Evolutionary conservation across 1,284 basidiomycete species (phyloP).

Genomic region (Porogramme epimiltina): DNA sequence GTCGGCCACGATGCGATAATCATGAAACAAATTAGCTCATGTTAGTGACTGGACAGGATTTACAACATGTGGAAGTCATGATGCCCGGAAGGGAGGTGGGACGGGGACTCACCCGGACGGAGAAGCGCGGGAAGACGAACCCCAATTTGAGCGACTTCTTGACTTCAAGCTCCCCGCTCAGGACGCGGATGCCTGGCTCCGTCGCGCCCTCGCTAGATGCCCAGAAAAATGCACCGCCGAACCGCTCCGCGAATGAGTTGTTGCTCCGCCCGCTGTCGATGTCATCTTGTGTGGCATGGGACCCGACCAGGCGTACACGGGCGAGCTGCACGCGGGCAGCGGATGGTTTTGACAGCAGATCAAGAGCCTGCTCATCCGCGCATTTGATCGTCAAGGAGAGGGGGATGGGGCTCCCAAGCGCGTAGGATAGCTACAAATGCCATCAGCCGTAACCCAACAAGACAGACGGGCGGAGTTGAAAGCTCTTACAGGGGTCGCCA

Average conservation of each 20-base stretch:
- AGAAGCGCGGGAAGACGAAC: slow-evolving; percentile 55
- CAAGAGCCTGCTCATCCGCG: slow-evolving; percentile 49
- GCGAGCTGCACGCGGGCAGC: slow-evolving; percentile 35
- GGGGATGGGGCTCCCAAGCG: slow-evolving; percentile 51
- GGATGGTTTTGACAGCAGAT: slow-evolving; percentile 45
- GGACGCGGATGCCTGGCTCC: slow-evolving; percentile 33
- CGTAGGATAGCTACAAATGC: slow-evolving; percentile 44
- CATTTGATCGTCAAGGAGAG: slow-evolving; percentile 46
- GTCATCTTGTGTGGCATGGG: slow-evolving; percentile 43
- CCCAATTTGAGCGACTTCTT: slow-evolving; percentile 48
- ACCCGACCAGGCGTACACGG: slow-evolving; percentile 45
- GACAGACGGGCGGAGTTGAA: neutral
- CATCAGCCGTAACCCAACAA: neutral
- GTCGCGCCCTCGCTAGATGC: slow-evolving; percentile 35
- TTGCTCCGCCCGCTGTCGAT: slow-evolving; percentile 41
- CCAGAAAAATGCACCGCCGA: slow-evolving; percentile 53
- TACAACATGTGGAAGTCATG: neutral
- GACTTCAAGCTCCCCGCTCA: slow-evolving; percentile 56
- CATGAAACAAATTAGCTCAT: neutral
- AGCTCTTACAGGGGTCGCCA: slow-evolving; percentile 53
- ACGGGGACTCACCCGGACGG: slow-evolving; percentile 42
- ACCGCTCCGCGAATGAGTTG: slow-evolving; percentile 45
- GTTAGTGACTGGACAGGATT: neutral
- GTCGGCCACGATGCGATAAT: neutral
- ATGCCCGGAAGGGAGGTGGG: neutral